Base-by-base conservation (phyloP, 164 flowering plant genomes). In the Sedum album region DNA sequence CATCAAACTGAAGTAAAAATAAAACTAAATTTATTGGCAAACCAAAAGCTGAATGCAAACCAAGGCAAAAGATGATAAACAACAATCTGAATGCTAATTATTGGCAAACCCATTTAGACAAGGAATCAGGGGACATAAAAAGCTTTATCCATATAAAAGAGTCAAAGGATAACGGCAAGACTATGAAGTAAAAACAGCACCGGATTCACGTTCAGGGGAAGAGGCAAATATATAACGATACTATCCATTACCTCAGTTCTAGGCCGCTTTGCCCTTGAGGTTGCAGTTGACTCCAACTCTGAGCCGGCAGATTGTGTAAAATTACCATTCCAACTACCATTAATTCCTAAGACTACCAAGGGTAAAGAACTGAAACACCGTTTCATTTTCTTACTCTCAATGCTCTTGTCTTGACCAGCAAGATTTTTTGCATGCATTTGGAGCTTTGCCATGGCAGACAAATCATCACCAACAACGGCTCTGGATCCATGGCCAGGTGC, bases 401-500 rank as follows among this genome's bases (percentile, higher is more conserved):
- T 70, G 65, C 68, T 75, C 64, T 88, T 93, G 75, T 88, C 96
- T 69, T 84, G 91, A 15, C 88, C 68, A 31, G 78, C 71, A 62
- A 84, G 76, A 66, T 84, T 87, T 80, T 89, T 84, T 44, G 91
- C 93, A 74, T 89, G 98, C 66, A 88, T 71, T 60, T 94, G 91
- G 70, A 89, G 88, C 73, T 86, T 90, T 20, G 95, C 88, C 89
- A 87, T 85, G 39, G 96, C 96, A 76, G 84, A 96, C 80, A 90
- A 76, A 83, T 91, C 99, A 79, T 92, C 97, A 71, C 99, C 94
- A 70, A 90, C 94, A 20, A 96, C 89, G 75, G 94, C 92, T 74
- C 90, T 84, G 65, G 97, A 88, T 39, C 96, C 99, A 80, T 87
- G 88, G n/a, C 91, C 96, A 28, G 97, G 97, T 15, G 96, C 93